Percentiles rank a stretch among this genome's conserved stretches.
These are phyloP conservation scores for Erigeron philadelphicus DNA, from an alignment of 140 eudicot genomes.

Conservation along the genomic window DNA sequence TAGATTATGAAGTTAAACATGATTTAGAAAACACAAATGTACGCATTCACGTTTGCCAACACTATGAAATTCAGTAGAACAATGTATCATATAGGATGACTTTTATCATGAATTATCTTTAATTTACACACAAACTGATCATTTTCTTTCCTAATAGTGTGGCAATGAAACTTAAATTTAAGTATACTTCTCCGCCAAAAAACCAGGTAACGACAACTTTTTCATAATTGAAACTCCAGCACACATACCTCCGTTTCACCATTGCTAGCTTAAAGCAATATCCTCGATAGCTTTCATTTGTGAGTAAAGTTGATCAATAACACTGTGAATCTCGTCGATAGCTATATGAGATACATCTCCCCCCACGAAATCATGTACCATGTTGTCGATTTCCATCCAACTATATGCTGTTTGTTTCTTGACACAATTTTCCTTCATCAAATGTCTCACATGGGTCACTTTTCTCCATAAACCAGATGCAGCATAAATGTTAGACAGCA, in stretches of 20 bases:
- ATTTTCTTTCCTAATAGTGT: too few species aligned
- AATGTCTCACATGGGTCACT: constrained; percentile 37
- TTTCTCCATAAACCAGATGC: constrained; percentile 50
- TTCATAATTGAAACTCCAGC: background rate
- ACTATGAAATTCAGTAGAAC: too few species aligned
- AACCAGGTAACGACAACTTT: background rate
- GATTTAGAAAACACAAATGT: too few species aligned
- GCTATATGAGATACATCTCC: constrained; percentile 47
- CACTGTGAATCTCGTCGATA: constrained; percentile 28
- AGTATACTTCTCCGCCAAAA: background rate
- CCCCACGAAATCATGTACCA: constrained; percentile 39
- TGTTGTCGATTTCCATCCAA: constrained; percentile 46
- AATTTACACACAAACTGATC: too few species aligned
- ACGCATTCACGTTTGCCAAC: too few species aligned
- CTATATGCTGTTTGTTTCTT: constrained; percentile 53
- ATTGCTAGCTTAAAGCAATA: background rate
- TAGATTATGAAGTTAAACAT: too few species aligned
- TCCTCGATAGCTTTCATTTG: constrained; percentile 28
- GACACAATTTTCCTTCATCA: constrained; percentile 44
- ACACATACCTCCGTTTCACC: background rate
- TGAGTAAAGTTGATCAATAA: constrained; percentile 30
- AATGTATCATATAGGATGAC: too few species aligned
- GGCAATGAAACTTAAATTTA: too few species aligned
- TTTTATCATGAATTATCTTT: too few species aligned
- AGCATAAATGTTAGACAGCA: constrained; percentile 55